Evolutionary conservation across 495 filamentous ascomycete genomes (phyloP), one percentile per base, ranked within the genome.

Genomic region (Aspergillus panamensis): DNA sequence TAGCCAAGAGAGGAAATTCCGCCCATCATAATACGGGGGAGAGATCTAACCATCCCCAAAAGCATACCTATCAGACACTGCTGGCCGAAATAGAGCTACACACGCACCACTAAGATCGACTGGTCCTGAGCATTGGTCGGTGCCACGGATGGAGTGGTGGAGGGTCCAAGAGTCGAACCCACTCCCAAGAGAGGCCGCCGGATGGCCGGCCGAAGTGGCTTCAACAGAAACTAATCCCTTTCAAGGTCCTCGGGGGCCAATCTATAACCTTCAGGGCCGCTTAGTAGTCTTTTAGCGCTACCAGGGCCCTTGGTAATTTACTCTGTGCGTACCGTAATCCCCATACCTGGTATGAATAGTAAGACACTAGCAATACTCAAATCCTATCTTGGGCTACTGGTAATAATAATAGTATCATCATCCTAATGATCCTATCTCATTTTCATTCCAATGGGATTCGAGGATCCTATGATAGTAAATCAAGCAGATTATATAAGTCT

Each of bases 141-240:
- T 25, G 53, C 59, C 53, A 57, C 53, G 59, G 58, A 51, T 55
- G 21, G 33, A 40, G 40, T 48, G 32, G 35, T 56, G 53, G 53
- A 61, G 53, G 52, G 39, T 35, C 32, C 53, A 50, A 51, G 44
- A 48, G 44, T 45, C 48, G 17, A 44, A 56, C 45, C 53, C 54
- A 42, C 33, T 57, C 33, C 54, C 54, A 57, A 57, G 54, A 29
- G 25, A 43, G 47, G 35, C 54, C 58, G 35, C 54, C 58, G 51
- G 50, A 43, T 65, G 57, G 33, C 47, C 44, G 56, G 57, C 60
- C 65, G 60, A 61, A 48, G 56, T 52, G 47, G 52, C 51, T 60
- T 48, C 40, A 42, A n/a, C n/a, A 19, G 13, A 43, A 49, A 20
- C 12, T 49, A 49, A 31, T 29, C 20, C 47, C 29, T 29, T 49